Evolutionary conservation across 2,329 filamentous ascomycete species (phyloP), one percentile per base, ranked within the genome.

Genomic region (Geosmithia flava): DNA sequence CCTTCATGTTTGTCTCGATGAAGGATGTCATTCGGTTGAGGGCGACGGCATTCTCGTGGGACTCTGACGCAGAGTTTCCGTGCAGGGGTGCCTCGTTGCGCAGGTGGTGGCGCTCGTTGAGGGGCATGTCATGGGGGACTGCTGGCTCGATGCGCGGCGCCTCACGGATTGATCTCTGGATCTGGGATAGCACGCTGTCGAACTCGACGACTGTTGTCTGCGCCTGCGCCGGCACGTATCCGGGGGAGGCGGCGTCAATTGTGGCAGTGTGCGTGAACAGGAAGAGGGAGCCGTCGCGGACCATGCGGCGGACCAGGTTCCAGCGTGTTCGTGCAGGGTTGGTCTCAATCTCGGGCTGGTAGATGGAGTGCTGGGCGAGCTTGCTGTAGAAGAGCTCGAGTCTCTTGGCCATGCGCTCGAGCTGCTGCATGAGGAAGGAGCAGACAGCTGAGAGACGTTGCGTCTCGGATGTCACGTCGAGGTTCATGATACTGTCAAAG

Each of bases 271-370:
- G 63, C 0, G 72, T 61, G 17, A 76, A 60, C 2, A 75, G 59
- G 53, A 77, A 77, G 51, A 78, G 69, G 0, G 68, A 73, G 1
- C 74, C 72, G 45, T 78, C 72, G 4, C 62, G 61, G 15, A 77
- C 64, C 42, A 67, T 69, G 30, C 68, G 64, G 0, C 68, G 64
- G 7, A 78, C 62, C 2, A 75, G 65, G 17, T 70, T 66, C 74
- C 75, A 78, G 4, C 74, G 61, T 0, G 72, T 69, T 5, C 74
- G 62, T 0, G 74, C 74, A 0, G 74, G 74, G 53, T 75, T 76
- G 20, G 62, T 64, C 56, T 78, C 75, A 5, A 77, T 62, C 49
- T 70, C 68, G 0, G 74, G 73, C 11, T 68, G 67, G 51, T 76
- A 75, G 7, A 77, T 63, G 0, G 70, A 72, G 51, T 68, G 63